Conservation (phyloP, 2,329 filamentous ascomycete genomes). For the Calonectria montana region DNA sequence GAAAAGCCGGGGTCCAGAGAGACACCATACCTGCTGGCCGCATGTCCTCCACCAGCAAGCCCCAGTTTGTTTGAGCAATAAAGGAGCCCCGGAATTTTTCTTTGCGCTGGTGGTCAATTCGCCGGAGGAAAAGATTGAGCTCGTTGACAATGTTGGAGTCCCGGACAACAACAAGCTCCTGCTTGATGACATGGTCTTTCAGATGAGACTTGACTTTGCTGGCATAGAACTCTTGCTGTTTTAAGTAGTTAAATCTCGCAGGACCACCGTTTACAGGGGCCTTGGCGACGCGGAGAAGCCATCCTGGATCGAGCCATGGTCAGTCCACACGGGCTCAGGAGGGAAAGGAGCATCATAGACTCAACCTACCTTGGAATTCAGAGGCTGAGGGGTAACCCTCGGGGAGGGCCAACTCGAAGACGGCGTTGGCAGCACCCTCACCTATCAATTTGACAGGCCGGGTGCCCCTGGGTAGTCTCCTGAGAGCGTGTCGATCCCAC, state of each 20-base stretch:
- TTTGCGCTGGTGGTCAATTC: constrained; percentile 58
- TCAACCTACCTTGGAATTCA: constrained; percentile 50
- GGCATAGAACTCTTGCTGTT: constrained; percentile 52
- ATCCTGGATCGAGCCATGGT: constrained; percentile 42
- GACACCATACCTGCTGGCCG: constrained; percentile 45
- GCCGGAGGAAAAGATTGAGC: constrained; percentile 65
- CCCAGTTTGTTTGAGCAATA: constrained; percentile 68
- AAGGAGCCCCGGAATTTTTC: constrained; percentile 61
- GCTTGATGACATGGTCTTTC: constrained; percentile 48
- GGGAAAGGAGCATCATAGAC: constrained; percentile 14
- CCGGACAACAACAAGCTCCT: constrained; percentile 52
- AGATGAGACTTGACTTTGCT: constrained; percentile 49
- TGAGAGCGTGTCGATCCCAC: constrained; percentile 43
- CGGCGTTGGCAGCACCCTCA: constrained; percentile 83
- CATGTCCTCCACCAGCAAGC: constrained; percentile 82
- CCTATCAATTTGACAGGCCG: constrained; percentile 58
- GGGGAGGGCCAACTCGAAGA: constrained; percentile 70
- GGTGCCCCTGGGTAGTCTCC: constrained; percentile 48
- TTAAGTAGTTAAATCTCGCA: constrained; percentile 51
- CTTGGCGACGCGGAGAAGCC: constrained; percentile 54
- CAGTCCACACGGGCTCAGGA: constrained; percentile 19
- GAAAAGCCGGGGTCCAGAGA: not conserved
- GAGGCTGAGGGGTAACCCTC: constrained; percentile 44
- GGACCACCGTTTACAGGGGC: constrained; percentile 44
- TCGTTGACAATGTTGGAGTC: constrained; percentile 51